Conservation (phyloP, 2,329 filamentous ascomycete genomes). For the Phialophora macrospora region DNA sequence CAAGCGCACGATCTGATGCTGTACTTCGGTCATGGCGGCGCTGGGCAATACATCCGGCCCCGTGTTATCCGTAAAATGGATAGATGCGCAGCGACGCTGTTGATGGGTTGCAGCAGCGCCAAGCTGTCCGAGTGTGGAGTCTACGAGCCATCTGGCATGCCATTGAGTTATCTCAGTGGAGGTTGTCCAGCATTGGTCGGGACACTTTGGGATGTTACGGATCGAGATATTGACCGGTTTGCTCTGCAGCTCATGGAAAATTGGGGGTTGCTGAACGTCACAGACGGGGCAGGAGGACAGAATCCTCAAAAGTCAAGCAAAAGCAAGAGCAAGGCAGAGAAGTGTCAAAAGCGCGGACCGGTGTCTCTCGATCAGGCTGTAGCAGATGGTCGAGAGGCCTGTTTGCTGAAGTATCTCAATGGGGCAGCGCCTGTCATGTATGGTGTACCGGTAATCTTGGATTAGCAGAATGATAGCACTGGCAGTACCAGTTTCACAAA, state of each 20-base stretch:
- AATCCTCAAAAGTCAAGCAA: constrained; percentile 42
- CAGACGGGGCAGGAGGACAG: constrained; percentile 24
- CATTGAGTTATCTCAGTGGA: constrained; percentile 88
- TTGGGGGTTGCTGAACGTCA: constrained; percentile 75
- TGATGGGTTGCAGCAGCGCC: constrained; percentile 94
- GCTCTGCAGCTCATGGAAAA: constrained; percentile 76
- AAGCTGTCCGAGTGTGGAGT: constrained; percentile 78
- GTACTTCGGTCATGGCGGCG: constrained; percentile 96
- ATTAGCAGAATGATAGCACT: constrained; percentile 12
- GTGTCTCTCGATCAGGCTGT: constrained; percentile 80
- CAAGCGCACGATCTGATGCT: constrained; percentile 72
- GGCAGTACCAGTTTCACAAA: not conserved
- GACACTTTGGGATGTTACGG: constrained; percentile 97
- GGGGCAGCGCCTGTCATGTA: constrained; percentile 93
- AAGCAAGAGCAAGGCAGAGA: constrained; percentile 45
- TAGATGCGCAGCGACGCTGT: constrained; percentile 78
- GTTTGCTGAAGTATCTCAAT: constrained; percentile 87
- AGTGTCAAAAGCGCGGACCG: constrained; percentile 43
- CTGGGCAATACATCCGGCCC: constrained; percentile 89
- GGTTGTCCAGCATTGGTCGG: constrained; percentile 85
- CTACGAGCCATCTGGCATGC: constrained; percentile 88
- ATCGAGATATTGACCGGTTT: constrained; percentile 95
- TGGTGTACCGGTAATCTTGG: constrained; percentile 86
- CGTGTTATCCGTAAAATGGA: constrained; percentile 79
- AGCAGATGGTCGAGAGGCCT: constrained; percentile 73